Evolutionary conservation across 225 moss, liverwort and hornwort species (phyloP), one percentile per base, ranked within the genome.

Genomic region (Antitrichia curtipendula): DNA sequence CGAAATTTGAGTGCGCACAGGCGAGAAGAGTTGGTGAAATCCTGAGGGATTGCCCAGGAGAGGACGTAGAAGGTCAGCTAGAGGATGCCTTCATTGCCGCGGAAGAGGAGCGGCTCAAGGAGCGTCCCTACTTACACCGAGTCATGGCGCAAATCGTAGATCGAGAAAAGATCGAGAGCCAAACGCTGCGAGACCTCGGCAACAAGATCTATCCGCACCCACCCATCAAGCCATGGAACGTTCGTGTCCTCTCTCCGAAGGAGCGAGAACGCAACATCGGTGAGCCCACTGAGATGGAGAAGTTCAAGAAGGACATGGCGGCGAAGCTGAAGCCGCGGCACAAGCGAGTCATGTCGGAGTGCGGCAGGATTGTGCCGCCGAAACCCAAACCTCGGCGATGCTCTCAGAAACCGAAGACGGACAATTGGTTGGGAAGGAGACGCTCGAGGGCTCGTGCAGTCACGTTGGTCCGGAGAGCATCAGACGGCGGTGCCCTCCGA

Each of bases 341-440:
- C 49, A 86, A 90, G 27, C 88, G 91, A 31, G 83, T 85, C 71
- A 94, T 88, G 94, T 91, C 91, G 20, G 91, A 94, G 87, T 94
- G 90, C 81, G 92, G 94, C 65, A 86, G 87, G 36, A 87, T 87
- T 53, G 88, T 89, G 58, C 90, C 87, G 25, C 91, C 88, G 10
- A 83, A 87, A 75, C 62, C 91, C 0, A 79, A 72, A 18, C 89
- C 91, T n/a, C 85, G 88, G 63, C 88, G 86, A 3, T 90, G 91
- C 87, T 92, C 94, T 8, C 84, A 92, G 27, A 91, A 90, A 65
- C 90, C 91, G 4, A 91, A 90, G 61, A 83, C 87, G 11, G 92
- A 92, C 77, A 92, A 89, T 12, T 94, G 94, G 94, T 85, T 94
- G 40, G 92, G 92, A 75, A 73, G 88, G 58, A 88, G 91, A 59